Evolutionary conservation across 2,329 filamentous ascomycete species (phyloP).

Genomic region (Fusarium heterosporum): DNA sequence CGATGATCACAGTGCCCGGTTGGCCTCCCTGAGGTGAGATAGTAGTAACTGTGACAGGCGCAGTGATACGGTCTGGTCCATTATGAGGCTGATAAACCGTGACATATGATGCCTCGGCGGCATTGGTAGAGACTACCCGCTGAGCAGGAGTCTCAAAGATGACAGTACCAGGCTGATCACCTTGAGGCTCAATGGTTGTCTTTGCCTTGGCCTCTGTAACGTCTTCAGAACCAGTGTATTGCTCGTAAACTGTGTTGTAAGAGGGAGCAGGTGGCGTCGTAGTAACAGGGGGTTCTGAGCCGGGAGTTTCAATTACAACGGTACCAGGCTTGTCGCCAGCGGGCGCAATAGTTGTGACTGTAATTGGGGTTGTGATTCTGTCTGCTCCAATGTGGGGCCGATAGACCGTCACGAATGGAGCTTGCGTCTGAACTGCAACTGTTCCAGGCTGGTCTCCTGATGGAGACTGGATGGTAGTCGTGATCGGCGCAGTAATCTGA

Average conservation of each 20-base stretch:
- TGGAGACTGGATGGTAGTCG: conserved; percentile 17
- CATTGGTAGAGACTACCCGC: conserved; percentile 5
- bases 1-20: conserved; percentile 18
- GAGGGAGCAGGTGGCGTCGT: conserved; percentile 23
- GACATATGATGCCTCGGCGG: conserved; percentile 16
- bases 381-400: conserved; percentile 22
- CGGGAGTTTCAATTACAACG: conserved; percentile 30
- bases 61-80: neutral
- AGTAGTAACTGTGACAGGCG: neutral
- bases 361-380: conserved; percentile 22
- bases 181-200: conserved; percentile 28
- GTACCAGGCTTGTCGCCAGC: conserved; percentile 27
- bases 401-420: conserved; percentile 27
- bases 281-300: conserved; percentile 18
- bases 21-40: neutral
- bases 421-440: conserved; percentile 29
- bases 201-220: conserved; percentile 14
- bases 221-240: conserved; percentile 22
- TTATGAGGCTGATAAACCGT: conserved; percentile 17
- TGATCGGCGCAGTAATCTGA: conserved; percentile 24
- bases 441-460: conserved; percentile 20
- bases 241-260: conserved; percentile 25
- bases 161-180: conserved; percentile 29
- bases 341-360: conserved; percentile 26
- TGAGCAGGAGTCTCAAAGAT: conserved; percentile 32